phyloP scores from a whole-genome alignment of 1,139 yeast genomes.

The Yamadazyma aaseri region DNA sequence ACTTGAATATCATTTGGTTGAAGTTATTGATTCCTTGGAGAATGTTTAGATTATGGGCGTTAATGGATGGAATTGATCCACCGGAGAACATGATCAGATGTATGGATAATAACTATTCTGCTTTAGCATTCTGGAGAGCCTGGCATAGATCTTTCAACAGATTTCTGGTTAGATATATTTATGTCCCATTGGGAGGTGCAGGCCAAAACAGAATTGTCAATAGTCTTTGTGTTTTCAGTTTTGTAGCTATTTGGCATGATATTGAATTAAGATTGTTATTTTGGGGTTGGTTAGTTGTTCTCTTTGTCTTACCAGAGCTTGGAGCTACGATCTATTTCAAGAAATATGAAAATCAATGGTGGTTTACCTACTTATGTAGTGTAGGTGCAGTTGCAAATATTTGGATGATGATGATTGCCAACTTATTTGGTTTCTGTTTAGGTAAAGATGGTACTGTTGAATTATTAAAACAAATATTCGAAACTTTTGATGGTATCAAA shows the following conservation, averaged over 20 bases:
- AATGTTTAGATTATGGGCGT: slow-evolving; percentile 87
- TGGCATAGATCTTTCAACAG: slow-evolving; percentile 96
- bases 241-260: slow-evolving; percentile 99
- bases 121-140: slow-evolving; percentile 95
- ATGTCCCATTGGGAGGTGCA: slow-evolving; percentile 86
- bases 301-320: slow-evolving; percentile 88
- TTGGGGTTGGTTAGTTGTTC: slow-evolving; percentile 96
- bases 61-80: slow-evolving; percentile 88
- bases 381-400: slow-evolving; percentile 85
- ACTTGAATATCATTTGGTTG: slow-evolving; percentile 88
- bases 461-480: slow-evolving; percentile 68
- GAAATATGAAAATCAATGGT: slow-evolving; percentile 48
- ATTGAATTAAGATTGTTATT: slow-evolving; percentile 78
- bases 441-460: slow-evolving; percentile 81
- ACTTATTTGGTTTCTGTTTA: slow-evolving; percentile 89
- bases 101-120: slow-evolving; percentile 90
- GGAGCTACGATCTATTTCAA: slow-evolving; percentile 50
- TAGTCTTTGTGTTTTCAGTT: slow-evolving; percentile 85
- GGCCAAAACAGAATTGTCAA: slow-evolving; percentile 66
- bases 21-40: slow-evolving; percentile 95
- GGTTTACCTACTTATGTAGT: slow-evolving; percentile 84
- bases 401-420: slow-evolving; percentile 99
- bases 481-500: slow-evolving; percentile 63
- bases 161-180: slow-evolving; percentile 82
- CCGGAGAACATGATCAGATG: slow-evolving; percentile 98